These are phyloP conservation scores for Chiua virens DNA, from an alignment of 768 basidiomycete genomes.

Conservation along the genomic window DNA sequence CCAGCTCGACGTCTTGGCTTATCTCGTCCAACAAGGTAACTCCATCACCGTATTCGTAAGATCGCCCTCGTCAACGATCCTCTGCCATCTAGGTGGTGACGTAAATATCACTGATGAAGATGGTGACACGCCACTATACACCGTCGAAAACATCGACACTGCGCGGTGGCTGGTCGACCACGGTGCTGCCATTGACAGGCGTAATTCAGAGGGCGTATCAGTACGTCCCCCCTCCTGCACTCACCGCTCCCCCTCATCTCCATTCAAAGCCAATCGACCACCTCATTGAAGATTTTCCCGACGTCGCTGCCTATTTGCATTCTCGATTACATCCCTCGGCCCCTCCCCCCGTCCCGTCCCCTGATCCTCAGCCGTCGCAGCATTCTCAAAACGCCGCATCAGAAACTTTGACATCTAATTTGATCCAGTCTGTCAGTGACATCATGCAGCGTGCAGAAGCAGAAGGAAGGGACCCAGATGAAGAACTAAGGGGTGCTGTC, in stretches of 20 bases:
- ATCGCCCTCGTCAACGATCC: background rate
- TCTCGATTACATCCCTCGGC: constrained; percentile 28
- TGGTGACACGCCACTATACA: constrained; percentile 90
- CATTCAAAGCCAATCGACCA: constrained; percentile 57
- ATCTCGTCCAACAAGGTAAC: constrained; percentile 71
- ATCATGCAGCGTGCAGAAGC: constrained; percentile 62
- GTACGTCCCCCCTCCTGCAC: constrained; percentile 45
- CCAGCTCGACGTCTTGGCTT: constrained; percentile 71
- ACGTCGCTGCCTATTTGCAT: constrained; percentile 62
- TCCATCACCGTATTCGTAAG: background rate
- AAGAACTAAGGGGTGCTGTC: constrained; percentile 62
- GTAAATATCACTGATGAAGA: constrained; percentile 85
- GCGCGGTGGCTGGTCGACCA: constrained; percentile 77
- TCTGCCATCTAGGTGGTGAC: constrained; percentile 61
- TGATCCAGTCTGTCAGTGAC: constrained; percentile 64
- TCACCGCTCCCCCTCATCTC: constrained; percentile 10
- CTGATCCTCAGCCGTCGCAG: constrained; percentile 49
- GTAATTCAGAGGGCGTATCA: constrained; percentile 72
- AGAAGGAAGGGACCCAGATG: constrained; percentile 66
- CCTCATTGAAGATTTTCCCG: constrained; percentile 68
- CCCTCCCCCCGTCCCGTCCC: constrained; percentile 1
- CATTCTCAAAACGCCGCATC: constrained; percentile 67
- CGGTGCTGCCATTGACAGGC: constrained; percentile 63
- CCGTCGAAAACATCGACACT: constrained; percentile 78
- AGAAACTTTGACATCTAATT: constrained; percentile 64